A percentile compares a stretch with the other conserved stretches of the same genome.
phyloP scores from a whole-genome alignment of 169 alveolate genomes.

The Plasmodium cynomolgi region DNA sequence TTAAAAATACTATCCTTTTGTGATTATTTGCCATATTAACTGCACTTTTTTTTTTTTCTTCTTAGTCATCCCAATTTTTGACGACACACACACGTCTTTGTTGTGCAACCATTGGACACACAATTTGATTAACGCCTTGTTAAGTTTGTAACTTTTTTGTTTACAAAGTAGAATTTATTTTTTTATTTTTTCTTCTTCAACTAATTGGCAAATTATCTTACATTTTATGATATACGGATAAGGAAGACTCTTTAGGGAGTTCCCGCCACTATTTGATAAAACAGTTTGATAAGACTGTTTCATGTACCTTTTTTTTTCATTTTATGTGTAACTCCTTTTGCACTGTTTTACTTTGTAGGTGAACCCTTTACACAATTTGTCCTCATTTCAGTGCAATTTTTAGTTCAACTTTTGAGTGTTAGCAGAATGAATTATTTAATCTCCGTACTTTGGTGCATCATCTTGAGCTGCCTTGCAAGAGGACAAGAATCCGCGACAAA shows the following conservation, averaged over 20 bases:
- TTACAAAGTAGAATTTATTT: slow-evolving; percentile 3
- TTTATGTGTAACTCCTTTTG: neutral
- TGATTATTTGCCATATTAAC: neutral
- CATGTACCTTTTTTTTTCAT: neutral
- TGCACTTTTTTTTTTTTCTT: neutral
- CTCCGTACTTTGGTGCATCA: neutral
- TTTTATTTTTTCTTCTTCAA: neutral
- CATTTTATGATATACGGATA: neutral
- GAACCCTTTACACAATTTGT: neutral
- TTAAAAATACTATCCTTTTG: neutral
- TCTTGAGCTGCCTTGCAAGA: slow-evolving; percentile 26
- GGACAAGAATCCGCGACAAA: slow-evolving; percentile 78
- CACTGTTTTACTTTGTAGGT: neutral
- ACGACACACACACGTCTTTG: neutral
- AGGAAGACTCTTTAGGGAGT: neutral
- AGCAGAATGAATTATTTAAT: slow-evolving; percentile 55
- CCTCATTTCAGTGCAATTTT: neutral
- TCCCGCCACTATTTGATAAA: slow-evolving; percentile 6
- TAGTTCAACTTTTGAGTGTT: neutral
- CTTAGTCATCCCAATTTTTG: neutral
- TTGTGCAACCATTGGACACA: neutral
- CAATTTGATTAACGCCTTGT: neutral
- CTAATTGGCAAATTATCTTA: neutral
- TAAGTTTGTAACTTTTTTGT: neutral
- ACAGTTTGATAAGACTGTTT: neutral